A percentile compares a stretch with the other conserved stretches of the same genome.
Evolutionary conservation across 176 grass and related monocot species (phyloP).

Genomic region (Areca catechu): DNA sequence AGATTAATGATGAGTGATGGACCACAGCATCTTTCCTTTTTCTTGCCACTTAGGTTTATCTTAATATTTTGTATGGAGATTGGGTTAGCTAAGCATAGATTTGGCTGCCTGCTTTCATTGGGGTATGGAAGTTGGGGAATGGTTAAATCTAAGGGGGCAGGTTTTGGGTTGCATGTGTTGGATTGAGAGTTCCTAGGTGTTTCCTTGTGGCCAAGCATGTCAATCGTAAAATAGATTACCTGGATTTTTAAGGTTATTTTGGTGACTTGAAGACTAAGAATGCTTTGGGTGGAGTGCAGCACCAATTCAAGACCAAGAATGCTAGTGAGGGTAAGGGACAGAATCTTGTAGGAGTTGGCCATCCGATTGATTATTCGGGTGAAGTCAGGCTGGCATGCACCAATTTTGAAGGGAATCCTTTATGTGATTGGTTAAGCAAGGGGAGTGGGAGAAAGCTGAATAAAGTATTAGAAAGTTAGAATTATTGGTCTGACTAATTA

Average conservation of each 20-base stretch:
- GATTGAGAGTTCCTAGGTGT: constrained; percentile 1
- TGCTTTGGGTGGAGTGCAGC: background rate
- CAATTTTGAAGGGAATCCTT: too few relatives aligned
- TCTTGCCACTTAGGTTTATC: too few relatives aligned
- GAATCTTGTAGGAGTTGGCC: background rate
- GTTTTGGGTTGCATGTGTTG: background rate
- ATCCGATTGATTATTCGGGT: background rate
- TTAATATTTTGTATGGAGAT: background rate
- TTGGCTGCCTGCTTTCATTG: too few relatives aligned
- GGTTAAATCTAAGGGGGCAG: too few relatives aligned
- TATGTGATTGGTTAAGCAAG: too few relatives aligned
- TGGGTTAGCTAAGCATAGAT: background rate
- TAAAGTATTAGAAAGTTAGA: too few relatives aligned
- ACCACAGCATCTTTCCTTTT: too few relatives aligned
- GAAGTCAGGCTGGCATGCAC: too few relatives aligned
- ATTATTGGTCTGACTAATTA: too few relatives aligned
- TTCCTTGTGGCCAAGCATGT: constrained; percentile 1
- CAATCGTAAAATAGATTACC: background rate
- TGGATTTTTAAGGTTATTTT: background rate
- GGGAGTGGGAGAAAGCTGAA: too few relatives aligned
- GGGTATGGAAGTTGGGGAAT: too few relatives aligned
- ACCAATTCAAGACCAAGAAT: background rate
- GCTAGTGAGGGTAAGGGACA: background rate
- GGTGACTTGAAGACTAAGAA: background rate
- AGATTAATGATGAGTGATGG: too few relatives aligned